Evolutionary conservation across 2,329 filamentous ascomycete species (phyloP).

Genomic region (Aspergillus fischeri): DNA sequence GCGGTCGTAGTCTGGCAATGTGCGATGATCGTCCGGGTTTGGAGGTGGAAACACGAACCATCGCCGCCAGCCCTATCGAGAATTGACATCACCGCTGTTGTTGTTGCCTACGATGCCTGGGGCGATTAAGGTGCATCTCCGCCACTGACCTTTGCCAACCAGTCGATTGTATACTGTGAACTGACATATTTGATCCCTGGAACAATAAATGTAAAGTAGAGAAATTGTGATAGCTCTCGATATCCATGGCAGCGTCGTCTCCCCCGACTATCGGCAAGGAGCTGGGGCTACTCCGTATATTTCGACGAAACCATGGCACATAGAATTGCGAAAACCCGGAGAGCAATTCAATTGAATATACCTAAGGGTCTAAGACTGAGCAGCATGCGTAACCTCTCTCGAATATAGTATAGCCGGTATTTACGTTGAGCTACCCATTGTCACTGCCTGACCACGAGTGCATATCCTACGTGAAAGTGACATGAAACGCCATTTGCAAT

Average conservation of each 20-base stretch:
- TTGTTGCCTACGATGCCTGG: background rate
- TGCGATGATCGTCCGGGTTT: background rate
- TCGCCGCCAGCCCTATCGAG: background rate
- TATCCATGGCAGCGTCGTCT: conserved; percentile 70
- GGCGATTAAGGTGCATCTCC: background rate
- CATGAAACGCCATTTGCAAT: conserved; percentile 60
- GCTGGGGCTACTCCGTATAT: conserved; percentile 51
- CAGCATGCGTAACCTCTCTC: conserved; percentile 60
- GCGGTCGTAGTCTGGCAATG: background rate
- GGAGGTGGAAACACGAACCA: background rate
- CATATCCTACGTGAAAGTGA: conserved; percentile 60
- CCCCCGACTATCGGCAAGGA: conserved; percentile 63
- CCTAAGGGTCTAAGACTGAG: conserved; percentile 70
- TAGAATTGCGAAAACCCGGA: conserved; percentile 58
- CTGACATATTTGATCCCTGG: background rate
- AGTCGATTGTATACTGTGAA: background rate
- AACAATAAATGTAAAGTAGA: conserved; percentile 11
- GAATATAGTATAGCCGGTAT: no score
- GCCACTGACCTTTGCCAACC: background rate
- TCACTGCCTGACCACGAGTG: conserved; percentile 47
- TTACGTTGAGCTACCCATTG: background rate
- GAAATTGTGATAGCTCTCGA: conserved; percentile 64
- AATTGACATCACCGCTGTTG: conserved; percentile 6
- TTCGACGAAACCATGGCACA: conserved; percentile 57
- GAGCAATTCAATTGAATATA: conserved; percentile 72